These are phyloP conservation scores for Aspergillus luchuensis DNA, from an alignment of 2,329 filamentous ascomycete species.

Conservation along the genomic window DNA sequence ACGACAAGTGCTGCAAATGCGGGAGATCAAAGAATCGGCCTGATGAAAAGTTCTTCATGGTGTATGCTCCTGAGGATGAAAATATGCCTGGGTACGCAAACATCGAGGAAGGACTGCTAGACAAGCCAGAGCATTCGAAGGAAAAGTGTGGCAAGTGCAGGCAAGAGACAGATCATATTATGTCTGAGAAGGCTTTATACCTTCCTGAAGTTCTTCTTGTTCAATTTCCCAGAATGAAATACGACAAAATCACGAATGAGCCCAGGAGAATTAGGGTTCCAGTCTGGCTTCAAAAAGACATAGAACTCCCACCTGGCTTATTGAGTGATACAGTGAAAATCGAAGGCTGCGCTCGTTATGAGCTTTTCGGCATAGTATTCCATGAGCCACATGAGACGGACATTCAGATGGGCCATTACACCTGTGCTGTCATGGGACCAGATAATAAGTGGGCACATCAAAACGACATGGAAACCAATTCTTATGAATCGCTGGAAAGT, in stretches of 20 bases:
- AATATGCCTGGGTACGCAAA: not conserved
- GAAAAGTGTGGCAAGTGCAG: slow-evolving; percentile 13
- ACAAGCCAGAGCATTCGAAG: not conserved
- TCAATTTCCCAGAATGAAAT: not conserved
- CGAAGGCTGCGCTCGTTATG: slow-evolving; percentile 22
- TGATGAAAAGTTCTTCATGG: slow-evolving; percentile 3
- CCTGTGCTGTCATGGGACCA: slow-evolving; percentile 23
- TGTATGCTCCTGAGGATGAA: not conserved
- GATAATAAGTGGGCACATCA: slow-evolving; percentile 21
- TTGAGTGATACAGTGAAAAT: slow-evolving; percentile 6
- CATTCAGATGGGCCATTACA: slow-evolving; percentile 26
- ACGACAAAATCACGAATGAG: too few species aligned
- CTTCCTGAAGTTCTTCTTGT: slow-evolving; percentile 28
- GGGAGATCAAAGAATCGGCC: not conserved
- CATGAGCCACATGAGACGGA: slow-evolving; percentile 9
- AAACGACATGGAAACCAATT: slow-evolving; percentile 13
- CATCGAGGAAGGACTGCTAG: not conserved
- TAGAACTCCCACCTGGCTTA: slow-evolving; percentile 12
- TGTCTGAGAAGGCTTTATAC: slow-evolving; percentile 10
- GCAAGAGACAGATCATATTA: not conserved
- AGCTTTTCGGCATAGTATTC: slow-evolving; percentile 29
- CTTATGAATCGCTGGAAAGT: not conserved
- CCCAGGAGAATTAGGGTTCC: too few species aligned
- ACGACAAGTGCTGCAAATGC: slow-evolving; percentile 11
- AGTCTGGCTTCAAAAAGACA: not conserved